Percentiles rank a stretch among this genome's conserved stretches.
These are phyloP conservation scores for Capsicum rhomboideum DNA, from an alignment of 257 asterid genomes.

Conservation along the genomic window DNA sequence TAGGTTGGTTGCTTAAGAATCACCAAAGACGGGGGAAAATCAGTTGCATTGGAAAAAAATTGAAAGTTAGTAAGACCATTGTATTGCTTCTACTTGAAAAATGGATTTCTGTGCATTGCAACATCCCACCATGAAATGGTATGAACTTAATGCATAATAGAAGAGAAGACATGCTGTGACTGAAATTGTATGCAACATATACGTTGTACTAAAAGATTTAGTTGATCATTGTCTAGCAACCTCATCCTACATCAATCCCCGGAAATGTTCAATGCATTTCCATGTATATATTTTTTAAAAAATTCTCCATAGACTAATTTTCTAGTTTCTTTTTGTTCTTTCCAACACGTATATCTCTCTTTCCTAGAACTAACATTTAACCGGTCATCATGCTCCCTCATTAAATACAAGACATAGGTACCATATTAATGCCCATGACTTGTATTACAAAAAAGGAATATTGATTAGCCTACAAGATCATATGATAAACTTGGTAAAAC, in stretches of 20 bases:
- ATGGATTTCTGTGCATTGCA: background rate
- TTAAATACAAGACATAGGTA: background rate
- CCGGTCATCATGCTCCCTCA: background rate
- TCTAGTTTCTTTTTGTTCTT: background rate
- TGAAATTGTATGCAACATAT: background rate
- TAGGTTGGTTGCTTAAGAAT: background rate
- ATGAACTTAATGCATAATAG: background rate
- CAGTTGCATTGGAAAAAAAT: background rate
- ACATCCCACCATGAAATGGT: background rate
- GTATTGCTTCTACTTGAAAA: background rate
- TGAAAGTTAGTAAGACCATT: background rate
- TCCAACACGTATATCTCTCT: background rate
- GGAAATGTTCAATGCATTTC: background rate
- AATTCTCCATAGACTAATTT: background rate
- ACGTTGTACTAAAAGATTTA: background rate
- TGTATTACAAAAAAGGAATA: background rate
- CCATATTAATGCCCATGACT: background rate
- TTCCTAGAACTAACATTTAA: background rate
- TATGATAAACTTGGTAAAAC: background rate
- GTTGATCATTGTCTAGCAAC: background rate
- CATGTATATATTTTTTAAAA: background rate
- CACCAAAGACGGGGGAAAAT: background rate
- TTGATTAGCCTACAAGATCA: background rate
- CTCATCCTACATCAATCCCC: background rate
- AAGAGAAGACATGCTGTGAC: background rate